These are phyloP conservation scores for Lupinus albus DNA, from an alignment of 306 rosid genomes.

Conservation along the genomic window DNA sequence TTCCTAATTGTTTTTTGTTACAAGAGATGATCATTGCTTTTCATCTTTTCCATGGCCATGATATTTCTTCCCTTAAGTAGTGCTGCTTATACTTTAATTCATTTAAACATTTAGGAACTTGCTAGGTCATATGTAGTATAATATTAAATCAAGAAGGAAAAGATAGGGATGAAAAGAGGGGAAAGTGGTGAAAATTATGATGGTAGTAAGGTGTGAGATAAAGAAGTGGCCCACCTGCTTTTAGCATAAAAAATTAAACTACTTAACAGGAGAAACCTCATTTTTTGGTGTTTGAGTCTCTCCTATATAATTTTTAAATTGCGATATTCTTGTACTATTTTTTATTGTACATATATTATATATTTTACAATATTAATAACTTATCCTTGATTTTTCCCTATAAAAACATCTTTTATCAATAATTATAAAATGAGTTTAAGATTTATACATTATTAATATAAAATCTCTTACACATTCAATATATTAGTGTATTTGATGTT, in stretches of 20 bases:
- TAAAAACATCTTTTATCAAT: no score
- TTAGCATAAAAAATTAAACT: no score
- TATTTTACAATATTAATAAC: no score
- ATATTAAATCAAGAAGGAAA: conserved; percentile 8
- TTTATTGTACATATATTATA: no score
- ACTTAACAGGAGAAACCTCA: conserved; percentile 60
- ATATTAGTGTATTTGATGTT: no score
- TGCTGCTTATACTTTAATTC: neutral
- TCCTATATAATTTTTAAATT: no score
- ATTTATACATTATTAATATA: no score
- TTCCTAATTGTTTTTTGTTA: neutral
- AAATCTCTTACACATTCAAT: no score
- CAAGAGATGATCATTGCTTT: neutral
- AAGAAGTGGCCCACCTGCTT: conserved; percentile 32
- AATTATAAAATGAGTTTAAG: no score
- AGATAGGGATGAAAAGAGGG: conserved; percentile 22
- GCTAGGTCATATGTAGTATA: neutral
- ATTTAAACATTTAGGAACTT: neutral
- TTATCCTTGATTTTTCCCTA: no score
- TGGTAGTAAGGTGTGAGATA: conserved; percentile 9
- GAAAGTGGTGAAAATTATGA: conserved; percentile 50
- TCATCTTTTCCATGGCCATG: neutral
- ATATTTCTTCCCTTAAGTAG: neutral
- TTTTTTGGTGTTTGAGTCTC: conserved; percentile 30
- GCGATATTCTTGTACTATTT: no score